Conservation (phyloP, 768 basidiomycete species). For the Pisolithus albus region DNA sequence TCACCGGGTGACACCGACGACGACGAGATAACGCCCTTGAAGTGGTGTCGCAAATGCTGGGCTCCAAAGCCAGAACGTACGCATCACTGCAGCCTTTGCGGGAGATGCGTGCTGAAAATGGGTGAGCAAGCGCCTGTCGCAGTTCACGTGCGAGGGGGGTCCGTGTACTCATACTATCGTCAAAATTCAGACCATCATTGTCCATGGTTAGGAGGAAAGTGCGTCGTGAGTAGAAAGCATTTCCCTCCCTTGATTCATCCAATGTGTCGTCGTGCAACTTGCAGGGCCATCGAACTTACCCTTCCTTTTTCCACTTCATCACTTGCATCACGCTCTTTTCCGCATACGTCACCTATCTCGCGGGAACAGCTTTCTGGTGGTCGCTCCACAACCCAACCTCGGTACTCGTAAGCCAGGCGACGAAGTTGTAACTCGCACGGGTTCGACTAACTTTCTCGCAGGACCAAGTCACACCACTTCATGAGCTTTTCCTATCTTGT, state of each 20-base stretch:
- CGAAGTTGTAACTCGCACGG: background rate
- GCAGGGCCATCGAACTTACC: conserved; percentile 79
- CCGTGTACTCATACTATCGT: background rate
- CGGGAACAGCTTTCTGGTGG: conserved; percentile 48
- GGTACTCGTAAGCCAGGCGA: conserved; percentile 44
- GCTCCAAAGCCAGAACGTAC: conserved; percentile 72
- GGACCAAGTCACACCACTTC: conserved; percentile 62
- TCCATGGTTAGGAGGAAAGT: conserved; percentile 73
- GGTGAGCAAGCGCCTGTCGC: conserved; percentile 40
- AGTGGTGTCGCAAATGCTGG: conserved; percentile 78
- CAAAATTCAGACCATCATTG: conserved; percentile 70
- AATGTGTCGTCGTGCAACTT: conserved; percentile 1
- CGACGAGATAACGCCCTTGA: conserved; percentile 48
- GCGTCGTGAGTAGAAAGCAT: conserved; percentile 51
- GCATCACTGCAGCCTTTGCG: conserved; percentile 72
- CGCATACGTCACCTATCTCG: conserved; percentile 50
- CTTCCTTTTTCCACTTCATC: conserved; percentile 77
- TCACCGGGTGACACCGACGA: conserved; percentile 37
- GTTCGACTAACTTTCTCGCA: conserved; percentile 20
- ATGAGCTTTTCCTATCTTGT: conserved; percentile 61
- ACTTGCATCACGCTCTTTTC: conserved; percentile 56
- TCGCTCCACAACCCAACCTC: conserved; percentile 56
- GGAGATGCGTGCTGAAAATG: conserved; percentile 79
- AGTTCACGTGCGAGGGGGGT: background rate
- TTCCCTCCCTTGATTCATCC: background rate